Base-by-base conservation (phyloP, 2,329 filamentous ascomycete genomes). In the Aureobasidium sp. region DNA sequence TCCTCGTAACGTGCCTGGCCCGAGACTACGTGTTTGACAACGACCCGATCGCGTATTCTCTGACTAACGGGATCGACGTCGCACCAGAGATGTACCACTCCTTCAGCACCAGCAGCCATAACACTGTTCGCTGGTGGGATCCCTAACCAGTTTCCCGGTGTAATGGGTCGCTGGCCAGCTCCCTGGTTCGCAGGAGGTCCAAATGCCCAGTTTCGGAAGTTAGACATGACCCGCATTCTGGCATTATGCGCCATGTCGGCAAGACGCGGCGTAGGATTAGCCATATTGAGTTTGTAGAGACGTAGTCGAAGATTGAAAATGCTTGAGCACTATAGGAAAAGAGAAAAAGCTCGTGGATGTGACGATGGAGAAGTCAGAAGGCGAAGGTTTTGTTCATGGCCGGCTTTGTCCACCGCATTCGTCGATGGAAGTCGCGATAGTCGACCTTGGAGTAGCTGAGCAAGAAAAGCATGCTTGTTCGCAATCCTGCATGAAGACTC, bases 1-100 rank as follows among this genome's bases (percentile, higher is more conserved):
- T 32, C 27, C 15, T 20, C 9, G 23, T 44, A 58, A n/a, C 42
- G 17, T 8, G 12, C 9, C n/a, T 9, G 10, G 17, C 55, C 42
- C 12, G 55, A 29, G 7, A 58, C 41, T 7, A 36, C 41, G 2
- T 29, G 17, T 29, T 58, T 56, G n/a, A 56, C 52, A 27, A 56
- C 34, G 17, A 56, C 29, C 9, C 52, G 37, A 10, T 56, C 52
- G 4, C 9, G 7, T 5, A 56, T 56, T 3, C 6, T 13, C 3
- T 10, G 5, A 12, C 15, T 56, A 27, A 5, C 3, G 9, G 27
- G 26, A 26, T 56, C 7, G 39, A 56, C 34, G 1, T 23, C 13
- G 39, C 52, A 56, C 52, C 52, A 56, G n/a, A 56, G 9, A 27
- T 56, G 52, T 23, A 56, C 39, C 8, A 56, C 39, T 7, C 52